Base-by-base conservation (phyloP, 1,139 yeast species). In the Wickerhamomyces sp. region DNA sequence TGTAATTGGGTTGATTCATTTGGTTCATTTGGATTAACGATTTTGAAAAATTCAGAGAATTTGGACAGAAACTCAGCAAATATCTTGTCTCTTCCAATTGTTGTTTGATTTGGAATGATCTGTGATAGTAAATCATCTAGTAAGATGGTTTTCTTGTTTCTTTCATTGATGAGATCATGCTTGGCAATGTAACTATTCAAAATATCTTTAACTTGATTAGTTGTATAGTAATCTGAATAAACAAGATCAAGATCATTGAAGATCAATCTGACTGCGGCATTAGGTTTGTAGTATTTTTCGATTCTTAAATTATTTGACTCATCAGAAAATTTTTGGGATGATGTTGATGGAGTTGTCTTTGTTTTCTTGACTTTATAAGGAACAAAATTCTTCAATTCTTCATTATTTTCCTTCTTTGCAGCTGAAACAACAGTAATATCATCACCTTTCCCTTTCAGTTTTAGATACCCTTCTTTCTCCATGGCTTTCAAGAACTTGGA, bases 401-500 rank as follows among this genome's bases (percentile, higher is more conserved):
- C 76, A 50, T 77, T 74, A 34, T 56, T 55, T 0, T 72, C 72
- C 41, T 73, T 72, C 4, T 78, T 78, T 13, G 78, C 71, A 4
- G 76, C 57, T 3, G 76, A 68, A 9, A 74, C 70, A 13, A 90
- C 68, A 0, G 77, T 73, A 31, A 88, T 68, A 58, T 86, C 95
- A 50, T 91, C 94, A 35, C 69, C 71, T 56, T 88, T 85, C 10
- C 93, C 95, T 55, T 88, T 87, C 14, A 82, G 65, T 45, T 76
- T 77, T 29, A 88, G 53, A 47, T 83, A 77, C 1, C 79, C 79
- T 42, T 75, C 73, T 60, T 89, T 91, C 52, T 86, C 95, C 83
- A 90, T 88, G 6, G 85, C 81, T 60, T 89, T 91, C 46, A 91
- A 68, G 58, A 82, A 89, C 63, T 90, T 91, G 23, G 91, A 76